Percentiles rank a stretch among this genome's conserved stretches.
phyloP scores from a whole-genome alignment of 2,329 filamentous ascomycete species.

The Colletotrichum horii region DNA sequence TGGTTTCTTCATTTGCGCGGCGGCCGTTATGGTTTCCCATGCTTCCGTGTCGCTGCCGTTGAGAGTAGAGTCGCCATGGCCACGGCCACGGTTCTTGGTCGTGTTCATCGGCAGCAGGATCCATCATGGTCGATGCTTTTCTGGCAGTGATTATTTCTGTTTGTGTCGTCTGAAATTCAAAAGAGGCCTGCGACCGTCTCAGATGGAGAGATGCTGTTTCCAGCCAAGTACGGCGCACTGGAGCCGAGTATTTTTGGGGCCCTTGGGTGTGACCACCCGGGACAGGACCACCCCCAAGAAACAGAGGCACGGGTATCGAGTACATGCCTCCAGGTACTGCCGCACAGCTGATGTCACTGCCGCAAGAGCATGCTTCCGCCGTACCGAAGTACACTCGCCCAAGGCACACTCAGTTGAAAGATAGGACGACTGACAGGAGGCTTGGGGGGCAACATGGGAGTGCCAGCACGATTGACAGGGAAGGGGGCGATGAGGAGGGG shows the following conservation, averaged over 20 bases:
- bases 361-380: not conserved
- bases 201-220: constrained; percentile 13
- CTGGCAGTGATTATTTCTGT: not conserved
- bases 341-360: constrained; percentile 2
- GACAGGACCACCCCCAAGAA: not conserved
- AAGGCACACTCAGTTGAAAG: not conserved
- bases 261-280: constrained; percentile 4
- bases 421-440: constrained; percentile 11
- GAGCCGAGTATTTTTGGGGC: constrained; percentile 11
- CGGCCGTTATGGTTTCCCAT: not conserved
- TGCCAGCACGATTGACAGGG: constrained; percentile 8
- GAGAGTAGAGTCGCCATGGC: not conserved
- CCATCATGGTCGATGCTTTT: not conserved
- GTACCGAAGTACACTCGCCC: not conserved
- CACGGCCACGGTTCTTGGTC: not conserved
- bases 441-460: constrained; percentile 1
- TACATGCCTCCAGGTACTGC: not conserved
- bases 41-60: not conserved
- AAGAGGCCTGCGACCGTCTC: constrained; percentile 17
- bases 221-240: constrained; percentile 1
- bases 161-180: constrained; percentile 9
- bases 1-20: not conserved
- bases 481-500: not conserved
- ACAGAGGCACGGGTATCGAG: not conserved
- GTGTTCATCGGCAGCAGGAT: not conserved